These are phyloP conservation scores for Termitomyces sp. DNA, from an alignment of 768 basidiomycete genomes.

Conservation along the genomic window DNA sequence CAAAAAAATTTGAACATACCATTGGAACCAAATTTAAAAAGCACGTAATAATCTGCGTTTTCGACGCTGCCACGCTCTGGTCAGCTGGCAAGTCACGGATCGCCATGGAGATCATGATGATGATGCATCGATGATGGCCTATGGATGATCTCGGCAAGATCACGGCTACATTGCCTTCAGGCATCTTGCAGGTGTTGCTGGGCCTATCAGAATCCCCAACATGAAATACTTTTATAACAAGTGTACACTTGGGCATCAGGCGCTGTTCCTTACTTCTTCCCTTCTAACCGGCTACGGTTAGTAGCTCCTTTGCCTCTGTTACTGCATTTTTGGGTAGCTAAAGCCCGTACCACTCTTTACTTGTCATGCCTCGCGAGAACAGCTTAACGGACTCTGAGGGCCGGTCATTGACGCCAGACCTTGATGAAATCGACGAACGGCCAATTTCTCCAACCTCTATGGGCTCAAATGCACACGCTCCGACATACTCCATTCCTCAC, in stretches of 20 bases:
- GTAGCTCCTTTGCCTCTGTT: neutral
- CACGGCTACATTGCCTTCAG: neutral
- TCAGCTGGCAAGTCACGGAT: neutral
- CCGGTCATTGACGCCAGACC: conserved; percentile 63
- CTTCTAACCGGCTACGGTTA: neutral
- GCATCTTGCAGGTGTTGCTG: neutral
- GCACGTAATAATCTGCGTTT: no score
- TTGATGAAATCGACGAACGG: conserved; percentile 33
- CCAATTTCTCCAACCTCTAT: conserved; percentile 14
- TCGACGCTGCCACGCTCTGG: neutral
- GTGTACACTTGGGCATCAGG: neutral
- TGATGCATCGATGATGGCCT: no score
- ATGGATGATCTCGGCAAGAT: neutral
- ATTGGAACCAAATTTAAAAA: no score
- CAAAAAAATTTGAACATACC: neutral
- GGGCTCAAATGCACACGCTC: conserved; percentile 9
- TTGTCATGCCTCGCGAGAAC: conserved; percentile 60
- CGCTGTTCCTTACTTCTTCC: neutral
- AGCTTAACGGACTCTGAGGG: conserved; percentile 66
- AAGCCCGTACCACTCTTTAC: conserved; percentile 7
- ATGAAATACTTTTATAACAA: neutral
- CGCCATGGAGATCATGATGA: neutral
- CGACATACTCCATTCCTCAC: neutral
- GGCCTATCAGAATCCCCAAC: neutral
- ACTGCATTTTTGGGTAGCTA: neutral